Conservation (phyloP, 176 grass and related monocot genomes). For the Ampelocalamus luodianensis region DNA sequence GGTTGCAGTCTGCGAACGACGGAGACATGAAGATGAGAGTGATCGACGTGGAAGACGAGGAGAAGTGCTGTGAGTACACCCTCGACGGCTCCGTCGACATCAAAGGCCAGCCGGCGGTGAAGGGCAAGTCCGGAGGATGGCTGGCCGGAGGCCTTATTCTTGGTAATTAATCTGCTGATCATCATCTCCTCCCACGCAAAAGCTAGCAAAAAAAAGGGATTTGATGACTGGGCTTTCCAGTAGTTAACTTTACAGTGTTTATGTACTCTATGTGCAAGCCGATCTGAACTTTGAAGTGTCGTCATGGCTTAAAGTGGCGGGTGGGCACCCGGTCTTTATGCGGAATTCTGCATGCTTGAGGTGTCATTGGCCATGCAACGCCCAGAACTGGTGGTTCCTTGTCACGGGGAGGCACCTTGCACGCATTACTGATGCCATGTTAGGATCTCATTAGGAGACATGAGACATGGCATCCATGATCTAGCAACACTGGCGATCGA, state of each 20-base stretch:
- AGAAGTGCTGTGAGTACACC: conserved; percentile 60
- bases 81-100: conserved; percentile 77
- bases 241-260: not conserved
- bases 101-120: conserved; percentile 66
- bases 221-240: not conserved
- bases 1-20: conserved; percentile 45
- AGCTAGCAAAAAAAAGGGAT: not conserved
- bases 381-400: conserved; percentile 29
- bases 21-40: conserved; percentile 53
- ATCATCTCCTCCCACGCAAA: not conserved
- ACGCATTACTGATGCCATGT: conserved; percentile 12
- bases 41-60: conserved; percentile 43
- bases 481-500: not conserved
- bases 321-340: conserved; percentile 32
- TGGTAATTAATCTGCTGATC: conserved; percentile 53
- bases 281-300: conserved; percentile 6
- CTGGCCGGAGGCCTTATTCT: conserved; percentile 74
- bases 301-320: not conserved
- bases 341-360: conserved; percentile 44
- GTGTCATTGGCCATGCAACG: conserved; percentile 52
- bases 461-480: conserved; percentile 33
- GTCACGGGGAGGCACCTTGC: not conserved
- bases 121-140: conserved; percentile 76
- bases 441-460: not conserved
- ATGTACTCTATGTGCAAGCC: not conserved